Base-by-base conservation (phyloP, 1,139 yeast species). In the Lodderomyces beijingensis region DNA sequence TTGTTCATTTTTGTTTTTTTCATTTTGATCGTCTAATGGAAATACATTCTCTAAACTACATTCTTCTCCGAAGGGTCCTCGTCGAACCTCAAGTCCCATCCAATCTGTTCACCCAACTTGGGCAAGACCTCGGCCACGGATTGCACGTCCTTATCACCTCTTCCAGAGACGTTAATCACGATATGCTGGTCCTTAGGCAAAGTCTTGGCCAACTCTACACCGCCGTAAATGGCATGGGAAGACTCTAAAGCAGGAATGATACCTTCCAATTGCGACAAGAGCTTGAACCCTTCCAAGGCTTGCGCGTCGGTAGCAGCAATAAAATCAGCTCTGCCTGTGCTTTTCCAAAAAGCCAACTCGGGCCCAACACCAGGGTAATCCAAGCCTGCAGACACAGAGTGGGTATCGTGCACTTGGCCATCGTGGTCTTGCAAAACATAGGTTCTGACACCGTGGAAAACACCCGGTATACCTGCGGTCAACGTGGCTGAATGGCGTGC, bases 331-430 rank as follows among this genome's bases (percentile, higher is more conserved):
- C 99, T 79, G 16, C 96, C 96, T 41, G 82, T 79, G 37, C 81
- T 79, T 61, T 91, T 91, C 98, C 98, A 91, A 57, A 74, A 77
- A 2, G 98, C 93, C 49, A 91, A 74, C 65, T 91, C 98, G 17
- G 99, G 99, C 28, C 99, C 99, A 33, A 91, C 99, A 59, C 96
- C 99, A 22, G 99, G 99, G 58, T 91, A 91, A 61, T 91, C 99
- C 50, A 91, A 74, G 46, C 99, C 99, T 25, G 99, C 99, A 44
- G 96, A 87, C 28, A 91, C 93, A 17, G 97, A 89, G 58, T 91
- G 97, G 8, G 99, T 91, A 54, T 93, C 98, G 46, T 84, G 94
- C 37, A 91, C 88, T 65, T 91, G 99, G 33, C 99, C 99, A 56
- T 91, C 97, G 12, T 55, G 51, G 51, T 83, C 85, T 65, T 93